Percentiles rank a stretch among this genome's conserved stretches.
phyloP scores from a whole-genome alignment of 148 eudicot genomes.

The Simmondsia chinensis region DNA sequence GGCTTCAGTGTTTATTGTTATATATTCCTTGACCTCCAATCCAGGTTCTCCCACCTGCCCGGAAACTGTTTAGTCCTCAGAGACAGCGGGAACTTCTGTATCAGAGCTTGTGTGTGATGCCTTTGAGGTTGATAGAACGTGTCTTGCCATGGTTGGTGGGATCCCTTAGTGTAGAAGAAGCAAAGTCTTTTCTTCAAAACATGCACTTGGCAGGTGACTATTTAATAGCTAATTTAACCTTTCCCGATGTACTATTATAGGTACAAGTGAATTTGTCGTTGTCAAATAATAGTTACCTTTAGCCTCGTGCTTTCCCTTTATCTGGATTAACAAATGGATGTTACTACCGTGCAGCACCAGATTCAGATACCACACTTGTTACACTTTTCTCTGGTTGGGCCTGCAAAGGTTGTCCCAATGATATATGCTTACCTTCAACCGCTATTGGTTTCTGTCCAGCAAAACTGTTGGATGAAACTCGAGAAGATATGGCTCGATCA shows the following conservation, averaged over 20 bases:
- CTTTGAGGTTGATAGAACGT: conserved; percentile 81
- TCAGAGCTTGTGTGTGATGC: conserved; percentile 91
- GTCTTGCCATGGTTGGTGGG: conserved; percentile 95
- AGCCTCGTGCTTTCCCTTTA: neutral
- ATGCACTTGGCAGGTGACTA: conserved; percentile 86
- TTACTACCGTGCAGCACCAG: conserved; percentile 61
- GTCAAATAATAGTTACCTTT: no score
- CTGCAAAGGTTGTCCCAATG: conserved; percentile 68
- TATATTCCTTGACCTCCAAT: neutral
- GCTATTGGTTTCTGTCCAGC: conserved; percentile 66
- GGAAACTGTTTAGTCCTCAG: conserved; percentile 60
- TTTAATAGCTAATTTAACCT: no score
- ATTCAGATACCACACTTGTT: conserved; percentile 67
- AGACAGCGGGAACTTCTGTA: conserved; percentile 82
- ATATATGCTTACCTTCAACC: conserved; percentile 56
- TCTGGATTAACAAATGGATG: conserved; percentile 10
- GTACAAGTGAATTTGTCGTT: no score
- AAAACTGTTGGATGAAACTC: conserved; percentile 27
- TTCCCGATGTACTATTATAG: no score
- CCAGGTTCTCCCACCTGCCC: conserved; percentile 85
- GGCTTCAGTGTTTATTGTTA: neutral
- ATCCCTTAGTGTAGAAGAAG: conserved; percentile 67
- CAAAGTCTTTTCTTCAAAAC: conserved; percentile 60
- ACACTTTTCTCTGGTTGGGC: conserved; percentile 98
- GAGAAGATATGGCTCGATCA: conserved; percentile 27